Conservation (phyloP, 2,329 filamentous ascomycete species). For the Metarhizium anisopliae region DNA sequence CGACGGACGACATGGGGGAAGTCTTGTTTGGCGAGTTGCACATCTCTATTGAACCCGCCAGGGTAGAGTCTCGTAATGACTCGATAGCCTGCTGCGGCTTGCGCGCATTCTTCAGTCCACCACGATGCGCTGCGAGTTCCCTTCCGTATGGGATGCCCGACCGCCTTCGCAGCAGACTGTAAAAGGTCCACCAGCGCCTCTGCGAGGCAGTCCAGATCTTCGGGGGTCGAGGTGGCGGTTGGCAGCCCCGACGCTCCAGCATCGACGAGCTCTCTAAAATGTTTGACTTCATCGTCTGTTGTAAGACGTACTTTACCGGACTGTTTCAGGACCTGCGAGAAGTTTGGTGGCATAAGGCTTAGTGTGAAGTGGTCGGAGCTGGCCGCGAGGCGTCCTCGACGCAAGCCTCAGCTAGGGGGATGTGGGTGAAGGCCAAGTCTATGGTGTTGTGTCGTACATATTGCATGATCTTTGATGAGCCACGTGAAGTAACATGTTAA, state of each 20-base stretch:
- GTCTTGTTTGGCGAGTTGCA: slow-evolving; percentile 7
- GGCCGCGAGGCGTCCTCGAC: slow-evolving; percentile 12
- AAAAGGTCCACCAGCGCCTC: too few relatives aligned
- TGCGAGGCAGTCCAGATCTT: background rate
- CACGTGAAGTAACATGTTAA: too few relatives aligned
- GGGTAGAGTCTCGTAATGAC: slow-evolving; percentile 8
- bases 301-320: slow-evolving; percentile 9
- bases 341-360: slow-evolving; percentile 7
- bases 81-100: slow-evolving; percentile 6
- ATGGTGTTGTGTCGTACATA: background rate
- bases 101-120: slow-evolving; percentile 10
- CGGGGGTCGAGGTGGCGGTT: slow-evolving; percentile 3
- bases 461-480: too few relatives aligned
- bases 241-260: slow-evolving; percentile 3
- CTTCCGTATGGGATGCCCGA: slow-evolving; percentile 3
- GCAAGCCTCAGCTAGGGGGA: slow-evolving; percentile 8
- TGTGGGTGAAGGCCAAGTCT: slow-evolving; percentile 9
- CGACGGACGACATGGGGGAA: slow-evolving; percentile 6
- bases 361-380: slow-evolving; percentile 12
- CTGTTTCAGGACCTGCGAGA: background rate
- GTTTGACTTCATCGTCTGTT: slow-evolving; percentile 9
- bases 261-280: slow-evolving; percentile 9
- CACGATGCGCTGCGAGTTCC: slow-evolving; percentile 6
- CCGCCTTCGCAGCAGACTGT: too few relatives aligned
- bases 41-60: slow-evolving; percentile 7